A percentile compares a stretch with the other conserved stretches of the same genome.
These are phyloP conservation scores for Neocucurbitaria cava DNA, from an alignment of 2,329 filamentous ascomycete genomes.

Conservation along the genomic window DNA sequence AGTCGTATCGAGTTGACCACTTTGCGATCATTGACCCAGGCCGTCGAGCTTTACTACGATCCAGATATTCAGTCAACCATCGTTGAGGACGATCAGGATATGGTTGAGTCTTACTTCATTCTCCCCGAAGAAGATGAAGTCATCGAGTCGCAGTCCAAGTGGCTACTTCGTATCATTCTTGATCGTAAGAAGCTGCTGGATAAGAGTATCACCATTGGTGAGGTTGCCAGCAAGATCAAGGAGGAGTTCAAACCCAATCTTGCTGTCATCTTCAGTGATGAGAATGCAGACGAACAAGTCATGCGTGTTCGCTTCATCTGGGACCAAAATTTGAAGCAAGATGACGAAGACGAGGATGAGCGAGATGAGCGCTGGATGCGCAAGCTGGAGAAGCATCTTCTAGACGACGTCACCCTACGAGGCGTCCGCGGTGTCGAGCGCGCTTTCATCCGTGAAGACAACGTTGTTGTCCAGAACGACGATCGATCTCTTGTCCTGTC, in stretches of 20 bases:
- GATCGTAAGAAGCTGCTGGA: slow-evolving; percentile 95
- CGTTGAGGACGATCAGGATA: slow-evolving; percentile 86
- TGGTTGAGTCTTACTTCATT: slow-evolving; percentile 96
- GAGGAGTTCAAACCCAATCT: slow-evolving; percentile 78
- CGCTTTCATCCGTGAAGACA: slow-evolving; percentile 79
- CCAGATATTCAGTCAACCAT: slow-evolving; percentile 85
- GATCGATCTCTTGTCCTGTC: slow-evolving; percentile 77
- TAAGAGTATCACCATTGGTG: slow-evolving; percentile 88
- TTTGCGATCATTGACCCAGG: slow-evolving; percentile 85
- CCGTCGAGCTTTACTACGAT: slow-evolving; percentile 97
- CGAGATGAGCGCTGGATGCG: slow-evolving; percentile 76
- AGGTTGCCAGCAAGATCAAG: slow-evolving; percentile 90
- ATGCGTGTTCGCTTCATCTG: slow-evolving; percentile 87
- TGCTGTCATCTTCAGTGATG: slow-evolving; percentile 95
- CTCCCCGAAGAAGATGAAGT: slow-evolving; percentile 79
- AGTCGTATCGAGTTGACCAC: slow-evolving; percentile 94
- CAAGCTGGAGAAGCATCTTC: slow-evolving; percentile 85
- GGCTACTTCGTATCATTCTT: slow-evolving; percentile 91
- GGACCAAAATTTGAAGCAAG: slow-evolving; percentile 62
- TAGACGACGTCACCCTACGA: slow-evolving; percentile 89
- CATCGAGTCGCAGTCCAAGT: slow-evolving; percentile 77
- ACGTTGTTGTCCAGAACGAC: slow-evolving; percentile 63
- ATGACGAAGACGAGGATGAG: slow-evolving; percentile 83
- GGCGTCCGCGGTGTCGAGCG: slow-evolving; percentile 88
- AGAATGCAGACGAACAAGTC: slow-evolving; percentile 94